Evolutionary conservation across 768 basidiomycete genomes (phyloP), one percentile per base, ranked within the genome.

Genomic region (Suillus spraguei): DNA sequence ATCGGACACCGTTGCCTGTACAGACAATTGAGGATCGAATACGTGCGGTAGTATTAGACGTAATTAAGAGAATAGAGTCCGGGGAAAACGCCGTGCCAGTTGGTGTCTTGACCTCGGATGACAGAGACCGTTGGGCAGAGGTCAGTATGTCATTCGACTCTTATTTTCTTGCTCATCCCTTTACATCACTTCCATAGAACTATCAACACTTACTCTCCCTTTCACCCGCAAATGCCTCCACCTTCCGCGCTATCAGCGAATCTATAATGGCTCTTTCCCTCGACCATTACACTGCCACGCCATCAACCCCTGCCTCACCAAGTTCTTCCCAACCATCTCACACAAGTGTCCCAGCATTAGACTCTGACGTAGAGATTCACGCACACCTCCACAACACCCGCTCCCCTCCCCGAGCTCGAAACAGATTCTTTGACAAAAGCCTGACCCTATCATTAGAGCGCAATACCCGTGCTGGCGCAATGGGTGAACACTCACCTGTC

Each of bases 361-460:
- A 74, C 60, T 68, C 66, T 28, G 60, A 65, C 24, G 41, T 64
- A 13, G 77, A 83, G 59, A 75, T 94, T 49, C 87, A 92, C 69
- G 84, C 89, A 2, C 95, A 96, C 70, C 81, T 96, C 20, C 86
- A 86, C 65, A 85, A 89, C 62, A 83, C 89, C 58, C 88, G 92
- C 24, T 85, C 86, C 0, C 88, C 88, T 2, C 77, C 81, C 62
- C 87, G 85, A 63, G 84, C 87, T 6, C 79, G 83, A 49, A 97
- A 97, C 69, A 82, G 97, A 39, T 97, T 94, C 85, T 92, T 88
- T 73, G 96, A 99, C 79, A 99, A 97, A 76, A 82, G 89, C 2
- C 84, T 91, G 44, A 89, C 88, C 5, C 77, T 97, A 60, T 84
- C 93, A 55, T 88, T 98, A 42, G 96, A 99, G 72, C 85, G 89